Conservation (phyloP, 2,329 filamentous ascomycete species). For the Eutypella sp. region DNA sequence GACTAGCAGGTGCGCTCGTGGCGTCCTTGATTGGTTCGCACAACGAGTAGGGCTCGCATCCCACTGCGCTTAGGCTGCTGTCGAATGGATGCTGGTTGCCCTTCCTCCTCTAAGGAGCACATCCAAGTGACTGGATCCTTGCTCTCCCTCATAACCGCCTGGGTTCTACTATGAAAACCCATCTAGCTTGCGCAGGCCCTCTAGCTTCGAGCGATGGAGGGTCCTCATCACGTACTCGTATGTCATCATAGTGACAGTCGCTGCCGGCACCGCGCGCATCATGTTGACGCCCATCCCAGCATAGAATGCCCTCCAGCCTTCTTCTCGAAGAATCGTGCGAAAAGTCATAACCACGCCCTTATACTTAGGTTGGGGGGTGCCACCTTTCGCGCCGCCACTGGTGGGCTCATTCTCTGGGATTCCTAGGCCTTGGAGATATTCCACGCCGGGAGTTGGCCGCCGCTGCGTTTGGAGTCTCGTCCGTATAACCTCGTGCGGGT, state of each 20-base stretch:
- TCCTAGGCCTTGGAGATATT: conserved; percentile 46
- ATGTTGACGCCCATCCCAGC: conserved; percentile 97
- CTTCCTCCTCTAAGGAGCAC: neutral
- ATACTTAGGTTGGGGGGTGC: conserved; percentile 51
- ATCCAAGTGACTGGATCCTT: neutral
- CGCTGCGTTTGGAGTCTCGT: conserved; percentile 93
- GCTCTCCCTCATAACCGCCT: neutral
- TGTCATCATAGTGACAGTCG: conserved; percentile 95
- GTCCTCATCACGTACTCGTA: conserved; percentile 73
- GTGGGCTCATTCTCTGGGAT: conserved; percentile 37
- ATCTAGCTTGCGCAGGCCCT: conserved; percentile 31
- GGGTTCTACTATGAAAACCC: conserved; percentile 2
- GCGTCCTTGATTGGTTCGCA: no score
- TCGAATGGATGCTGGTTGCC: no score
- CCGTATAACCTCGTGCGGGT: conserved; percentile 93
- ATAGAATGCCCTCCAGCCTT: conserved; percentile 96
- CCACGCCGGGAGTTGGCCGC: conserved; percentile 55
- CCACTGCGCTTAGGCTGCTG: no score
- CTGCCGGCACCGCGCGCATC: conserved; percentile 89
- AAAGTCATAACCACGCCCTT: conserved; percentile 76
- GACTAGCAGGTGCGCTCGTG: no score
- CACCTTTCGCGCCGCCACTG: conserved; percentile 30
- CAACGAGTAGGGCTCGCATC: no score
- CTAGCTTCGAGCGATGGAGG: conserved; percentile 39
- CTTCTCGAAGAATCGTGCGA: conserved; percentile 78